Evolutionary conservation across 2,329 filamentous ascomycete species (phyloP).

Genomic region (Claviceps spartinae): DNA sequence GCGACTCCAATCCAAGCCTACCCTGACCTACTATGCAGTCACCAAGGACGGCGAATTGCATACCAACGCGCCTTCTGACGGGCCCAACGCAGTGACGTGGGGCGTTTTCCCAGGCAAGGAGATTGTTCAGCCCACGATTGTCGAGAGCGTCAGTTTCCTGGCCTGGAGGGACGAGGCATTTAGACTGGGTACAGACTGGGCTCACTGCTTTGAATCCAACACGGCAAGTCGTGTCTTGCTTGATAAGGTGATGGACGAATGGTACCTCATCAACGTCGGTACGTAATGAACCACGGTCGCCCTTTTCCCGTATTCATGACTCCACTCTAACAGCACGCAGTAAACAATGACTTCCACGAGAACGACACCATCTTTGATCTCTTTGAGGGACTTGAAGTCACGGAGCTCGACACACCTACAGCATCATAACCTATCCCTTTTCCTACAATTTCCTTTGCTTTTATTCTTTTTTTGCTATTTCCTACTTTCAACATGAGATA

Average conservation of each 20-base stretch:
- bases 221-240: conserved; percentile 71
- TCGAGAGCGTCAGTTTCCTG: conserved; percentile 92
- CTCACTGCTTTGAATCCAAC: conserved; percentile 67
- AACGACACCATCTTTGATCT: conserved; percentile 70
- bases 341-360: conserved; percentile 95
- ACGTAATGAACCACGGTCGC: conserved; percentile 20
- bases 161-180: conserved; percentile 99
- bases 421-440: neutral
- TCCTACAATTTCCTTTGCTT: neutral
- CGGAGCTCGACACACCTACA: conserved; percentile 39
- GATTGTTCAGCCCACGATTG: conserved; percentile 99
- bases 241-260: conserved; percentile 71
- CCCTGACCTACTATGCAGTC: conserved; percentile 89
- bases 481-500: neutral
- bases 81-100: conserved; percentile 98
- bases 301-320: neutral
- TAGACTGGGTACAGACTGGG: conserved; percentile 84
- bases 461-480: neutral
- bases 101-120: conserved; percentile 98
- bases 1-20: conserved; percentile 63
- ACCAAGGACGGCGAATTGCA: conserved; percentile 69
- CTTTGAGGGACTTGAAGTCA: conserved; percentile 64
- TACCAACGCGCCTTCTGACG: conserved; percentile 73
- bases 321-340: conserved; percentile 27
- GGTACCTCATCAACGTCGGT: conserved; percentile 94